Conservation (phyloP, 345 rosid species). For the Cardiospermum halicacabum region DNA sequence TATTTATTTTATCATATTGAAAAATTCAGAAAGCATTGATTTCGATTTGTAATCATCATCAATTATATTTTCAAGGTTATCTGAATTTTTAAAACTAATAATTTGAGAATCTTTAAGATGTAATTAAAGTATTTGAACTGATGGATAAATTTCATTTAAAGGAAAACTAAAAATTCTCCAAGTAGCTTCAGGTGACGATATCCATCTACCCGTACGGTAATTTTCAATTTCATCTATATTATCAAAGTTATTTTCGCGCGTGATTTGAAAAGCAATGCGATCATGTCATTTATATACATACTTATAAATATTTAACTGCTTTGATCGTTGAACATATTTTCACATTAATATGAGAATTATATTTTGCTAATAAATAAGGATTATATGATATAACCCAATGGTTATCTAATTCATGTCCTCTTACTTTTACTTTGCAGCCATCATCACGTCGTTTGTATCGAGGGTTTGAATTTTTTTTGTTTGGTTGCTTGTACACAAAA, state of each 20-base stretch:
- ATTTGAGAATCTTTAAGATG: not conserved
- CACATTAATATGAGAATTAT: not conserved
- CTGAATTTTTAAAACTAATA: not conserved
- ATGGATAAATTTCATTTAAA: not conserved
- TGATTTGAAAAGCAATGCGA: not conserved
- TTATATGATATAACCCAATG: not conserved
- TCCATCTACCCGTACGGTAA: not conserved
- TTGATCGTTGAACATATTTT: not conserved
- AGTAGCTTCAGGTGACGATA: not conserved
- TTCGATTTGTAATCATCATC: not conserved
- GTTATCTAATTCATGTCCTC: not conserved
- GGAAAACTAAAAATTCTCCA: not conserved
- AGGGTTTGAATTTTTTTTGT: not conserved
- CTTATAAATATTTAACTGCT: not conserved
- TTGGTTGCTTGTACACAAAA: not conserved
- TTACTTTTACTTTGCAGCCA: not conserved
- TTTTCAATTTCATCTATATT: not conserved
- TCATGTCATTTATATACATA: not conserved
- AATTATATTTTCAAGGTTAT: not conserved
- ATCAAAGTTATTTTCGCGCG: no score
- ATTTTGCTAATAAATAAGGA: not conserved
- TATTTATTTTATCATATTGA: not conserved
- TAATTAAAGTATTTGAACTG: not conserved
- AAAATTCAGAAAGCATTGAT: not conserved
- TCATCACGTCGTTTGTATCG: not conserved